These are phyloP conservation scores for Haplosporangium sp. DNA, from an alignment of 371 early-diverging fungal species.

Conservation along the genomic window DNA sequence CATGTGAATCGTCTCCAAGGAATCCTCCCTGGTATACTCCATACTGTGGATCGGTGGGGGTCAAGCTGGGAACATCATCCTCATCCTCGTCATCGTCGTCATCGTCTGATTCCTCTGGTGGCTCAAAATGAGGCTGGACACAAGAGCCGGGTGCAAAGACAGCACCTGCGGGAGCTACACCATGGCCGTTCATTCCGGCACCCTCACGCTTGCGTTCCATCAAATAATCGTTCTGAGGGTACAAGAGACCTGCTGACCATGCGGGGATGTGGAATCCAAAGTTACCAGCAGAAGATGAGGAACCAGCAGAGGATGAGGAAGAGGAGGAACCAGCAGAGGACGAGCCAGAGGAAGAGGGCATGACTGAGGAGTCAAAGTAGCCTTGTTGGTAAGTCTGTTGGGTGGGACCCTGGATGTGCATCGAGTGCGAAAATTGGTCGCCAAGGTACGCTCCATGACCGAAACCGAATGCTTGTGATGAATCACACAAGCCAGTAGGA, in stretches of 20 bases:
- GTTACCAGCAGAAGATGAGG: constrained; percentile 20
- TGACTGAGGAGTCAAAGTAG: constrained; percentile 20
- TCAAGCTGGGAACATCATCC: constrained; percentile 14
- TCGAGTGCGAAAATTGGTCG: constrained; percentile 21
- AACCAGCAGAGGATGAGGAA: constrained; percentile 23
- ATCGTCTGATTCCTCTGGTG: constrained; percentile 18
- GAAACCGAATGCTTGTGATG: constrained; percentile 28
- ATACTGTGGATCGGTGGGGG: constrained; percentile 1
- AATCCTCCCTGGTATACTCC: constrained; percentile 3
- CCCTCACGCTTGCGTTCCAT: constrained; percentile 51
- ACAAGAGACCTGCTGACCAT: constrained; percentile 28
- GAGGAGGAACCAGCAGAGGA: constrained; percentile 29
- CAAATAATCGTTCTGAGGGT: constrained; percentile 34
- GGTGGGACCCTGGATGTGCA: constrained; percentile 17
- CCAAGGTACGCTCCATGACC: constrained; percentile 17
- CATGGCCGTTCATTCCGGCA: constrained; percentile 11
- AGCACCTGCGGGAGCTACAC: constrained; percentile 18
- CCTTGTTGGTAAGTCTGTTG: constrained; percentile 29
- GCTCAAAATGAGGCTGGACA: constrained; percentile 27
- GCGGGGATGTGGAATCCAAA: constrained; percentile 20
- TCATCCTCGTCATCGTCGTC: constrained; percentile 28
- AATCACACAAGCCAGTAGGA: constrained; percentile 26
- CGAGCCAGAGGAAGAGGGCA: constrained; percentile 18
- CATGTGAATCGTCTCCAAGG: constrained; percentile 24
- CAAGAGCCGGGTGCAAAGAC: constrained; percentile 18